A percentile compares a stretch with the other conserved stretches of the same genome.
Evolutionary conservation across 345 rosid genomes (phyloP).

Genomic region (Populus alba): DNA sequence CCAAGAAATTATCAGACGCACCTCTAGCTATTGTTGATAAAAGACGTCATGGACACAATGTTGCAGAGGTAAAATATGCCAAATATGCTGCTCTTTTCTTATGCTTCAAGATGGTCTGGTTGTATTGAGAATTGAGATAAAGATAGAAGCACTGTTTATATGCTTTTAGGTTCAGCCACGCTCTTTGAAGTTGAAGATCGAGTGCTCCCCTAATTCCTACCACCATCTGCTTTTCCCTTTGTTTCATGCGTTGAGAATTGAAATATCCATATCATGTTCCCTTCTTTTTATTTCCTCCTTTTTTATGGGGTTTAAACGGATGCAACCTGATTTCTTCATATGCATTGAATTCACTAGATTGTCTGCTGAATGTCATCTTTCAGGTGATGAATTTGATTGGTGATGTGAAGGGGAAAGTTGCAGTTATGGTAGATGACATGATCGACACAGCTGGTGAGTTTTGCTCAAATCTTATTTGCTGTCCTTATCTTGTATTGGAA

Average conservation of each 20-base stretch:
- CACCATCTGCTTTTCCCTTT: not conserved
- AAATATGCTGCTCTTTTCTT: not conserved
- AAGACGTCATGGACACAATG: constrained; percentile 95
- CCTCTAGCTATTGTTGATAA: constrained; percentile 98
- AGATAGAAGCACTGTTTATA: not conserved
- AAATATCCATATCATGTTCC: not conserved
- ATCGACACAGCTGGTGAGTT: constrained; percentile 92
- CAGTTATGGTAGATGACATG: constrained; percentile 98
- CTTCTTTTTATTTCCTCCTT: not conserved
- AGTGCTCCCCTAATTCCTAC: not conserved
- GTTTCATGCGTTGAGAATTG: not conserved
- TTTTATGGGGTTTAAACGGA: not conserved
- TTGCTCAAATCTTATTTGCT: constrained; percentile 4
- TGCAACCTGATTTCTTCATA: not conserved
- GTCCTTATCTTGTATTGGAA: not conserved
- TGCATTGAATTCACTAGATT: not conserved
- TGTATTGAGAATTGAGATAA: no score
- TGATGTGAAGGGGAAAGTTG: constrained; percentile 94
- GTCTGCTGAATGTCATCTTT: constrained; percentile 14
- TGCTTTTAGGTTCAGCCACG: not conserved
- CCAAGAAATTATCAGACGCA: constrained; percentile 92
- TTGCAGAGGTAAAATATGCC: constrained; percentile 67
- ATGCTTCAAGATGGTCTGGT: not conserved
- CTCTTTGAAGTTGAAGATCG: not conserved
- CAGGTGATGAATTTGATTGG: constrained; percentile 98